Conservation (phyloP, 2,329 filamentous ascomycete genomes). For the Colletotrichum echinochloae region DNA sequence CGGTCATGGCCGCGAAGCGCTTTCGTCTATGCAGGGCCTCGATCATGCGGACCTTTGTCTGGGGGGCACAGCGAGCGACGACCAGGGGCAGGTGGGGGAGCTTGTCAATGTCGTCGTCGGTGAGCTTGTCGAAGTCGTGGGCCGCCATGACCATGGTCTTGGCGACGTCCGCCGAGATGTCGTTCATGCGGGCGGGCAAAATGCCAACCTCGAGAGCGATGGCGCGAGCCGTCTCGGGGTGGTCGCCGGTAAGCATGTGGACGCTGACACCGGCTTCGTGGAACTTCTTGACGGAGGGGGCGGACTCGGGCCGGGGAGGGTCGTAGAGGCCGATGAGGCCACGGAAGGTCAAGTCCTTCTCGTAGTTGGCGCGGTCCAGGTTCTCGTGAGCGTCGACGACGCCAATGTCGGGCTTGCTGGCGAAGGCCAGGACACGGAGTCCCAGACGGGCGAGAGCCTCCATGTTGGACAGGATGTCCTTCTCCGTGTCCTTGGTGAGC, state of each 20-base stretch:
- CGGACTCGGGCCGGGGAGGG: conserved; percentile 76
- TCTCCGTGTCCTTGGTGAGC: conserved; percentile 64
- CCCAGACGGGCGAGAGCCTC: conserved; percentile 74
- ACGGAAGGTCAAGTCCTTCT: conserved; percentile 72
- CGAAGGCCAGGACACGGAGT: conserved; percentile 76
- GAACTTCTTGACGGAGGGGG: conserved; percentile 67
- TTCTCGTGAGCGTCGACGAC: conserved; percentile 53
- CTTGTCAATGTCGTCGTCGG: conserved; percentile 70
- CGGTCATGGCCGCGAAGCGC: conserved; percentile 77
- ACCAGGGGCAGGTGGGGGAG: conserved; percentile 73
- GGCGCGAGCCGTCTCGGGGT: conserved; percentile 73
- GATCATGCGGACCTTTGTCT: conserved; percentile 79
- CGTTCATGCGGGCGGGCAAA: conserved; percentile 62
- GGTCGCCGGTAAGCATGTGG: conserved; percentile 79
- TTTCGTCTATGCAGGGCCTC: conserved; percentile 74
- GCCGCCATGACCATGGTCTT: conserved; percentile 75
- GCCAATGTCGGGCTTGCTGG: conserved; percentile 59
- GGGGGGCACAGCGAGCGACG: conserved; percentile 74
- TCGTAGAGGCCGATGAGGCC: conserved; percentile 81
- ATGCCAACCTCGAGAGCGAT: conserved; percentile 75
- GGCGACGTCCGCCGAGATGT: conserved; percentile 65
- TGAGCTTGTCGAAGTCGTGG: conserved; percentile 74
- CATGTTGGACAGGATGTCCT: conserved; percentile 75
- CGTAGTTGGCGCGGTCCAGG: conserved; percentile 66
- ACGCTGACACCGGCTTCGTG: conserved; percentile 73